A percentile compares a stretch with the other conserved stretches of the same genome.
Evolutionary conservation across 495 filamentous ascomycete genomes (phyloP).

Genomic region (Stereocaulon alpinum): DNA sequence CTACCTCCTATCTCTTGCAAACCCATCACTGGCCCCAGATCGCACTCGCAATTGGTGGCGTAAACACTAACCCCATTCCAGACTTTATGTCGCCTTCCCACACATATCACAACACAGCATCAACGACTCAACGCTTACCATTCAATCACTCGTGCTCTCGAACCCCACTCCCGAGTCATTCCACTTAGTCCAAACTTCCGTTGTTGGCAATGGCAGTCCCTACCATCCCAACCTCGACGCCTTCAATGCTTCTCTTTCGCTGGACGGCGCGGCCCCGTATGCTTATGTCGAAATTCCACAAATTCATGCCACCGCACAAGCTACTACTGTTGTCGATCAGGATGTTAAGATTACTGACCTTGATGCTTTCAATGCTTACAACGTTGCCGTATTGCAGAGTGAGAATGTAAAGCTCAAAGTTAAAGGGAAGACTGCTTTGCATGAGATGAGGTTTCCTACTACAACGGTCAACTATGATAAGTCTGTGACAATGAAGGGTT

Average conservation of each 20-base stretch:
- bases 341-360: constrained; percentile 40
- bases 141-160: constrained; percentile 48
- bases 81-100: constrained; percentile 63
- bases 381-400: constrained; percentile 41
- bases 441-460: constrained; percentile 40
- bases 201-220: constrained; percentile 35
- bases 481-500: constrained; percentile 46
- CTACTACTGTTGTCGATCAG: constrained; percentile 42
- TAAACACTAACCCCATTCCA: constrained; percentile 26
- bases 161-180: constrained; percentile 48
- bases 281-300: constrained; percentile 46
- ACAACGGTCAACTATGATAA: constrained; percentile 46
- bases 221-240: constrained; percentile 47
- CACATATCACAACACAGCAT: constrained; percentile 60
- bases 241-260: constrained; percentile 43
- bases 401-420: constrained; percentile 51
- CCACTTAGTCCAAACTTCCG: constrained; percentile 41
- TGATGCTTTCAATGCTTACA: constrained; percentile 47
- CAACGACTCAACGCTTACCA: constrained; percentile 49
- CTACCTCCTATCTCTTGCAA: constrained; percentile 16
- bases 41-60: background rate
- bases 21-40: background rate
- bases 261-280: constrained; percentile 46
- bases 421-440: constrained; percentile 44
- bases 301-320: constrained; percentile 46